These are phyloP conservation scores for Cadophora luteo-olivacea DNA, from an alignment of 2,329 filamentous ascomycete species.

Conservation along the genomic window DNA sequence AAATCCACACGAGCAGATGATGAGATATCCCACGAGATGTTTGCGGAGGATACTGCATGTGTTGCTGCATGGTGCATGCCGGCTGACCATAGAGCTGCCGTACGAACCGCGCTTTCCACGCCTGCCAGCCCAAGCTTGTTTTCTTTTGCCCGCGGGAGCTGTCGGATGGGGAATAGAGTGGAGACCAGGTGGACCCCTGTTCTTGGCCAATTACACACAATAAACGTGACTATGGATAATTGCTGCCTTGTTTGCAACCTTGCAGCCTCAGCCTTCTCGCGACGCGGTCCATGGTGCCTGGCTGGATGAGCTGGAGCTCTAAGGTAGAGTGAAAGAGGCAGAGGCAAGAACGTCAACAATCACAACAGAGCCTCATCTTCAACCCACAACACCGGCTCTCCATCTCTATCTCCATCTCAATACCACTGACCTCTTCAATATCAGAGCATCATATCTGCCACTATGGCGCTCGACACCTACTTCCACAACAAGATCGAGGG, in stretches of 20 bases:
- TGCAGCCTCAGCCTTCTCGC: constrained; percentile 15
- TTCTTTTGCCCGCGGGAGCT: constrained; percentile 10
- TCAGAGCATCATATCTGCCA: constrained; percentile 46
- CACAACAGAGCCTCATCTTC: constrained; percentile 20
- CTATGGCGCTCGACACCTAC: constrained; percentile 98
- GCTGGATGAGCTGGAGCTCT: constrained; percentile 14
- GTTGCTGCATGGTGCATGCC: constrained; percentile 8
- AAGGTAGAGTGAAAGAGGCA: background rate
- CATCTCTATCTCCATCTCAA: background rate
- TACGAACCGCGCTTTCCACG: background rate
- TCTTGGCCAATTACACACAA: background rate
- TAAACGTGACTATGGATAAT: background rate
- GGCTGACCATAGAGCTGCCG: constrained; percentile 14
- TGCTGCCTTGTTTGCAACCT: constrained; percentile 7
- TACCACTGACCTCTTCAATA: background rate
- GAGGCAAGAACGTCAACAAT: constrained; percentile 23
- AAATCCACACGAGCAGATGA: background rate
- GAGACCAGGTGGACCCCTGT: constrained; percentile 11
- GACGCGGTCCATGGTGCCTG: constrained; percentile 21
- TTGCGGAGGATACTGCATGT: background rate
- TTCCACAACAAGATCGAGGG: constrained; percentile 99
- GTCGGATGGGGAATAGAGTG: background rate
- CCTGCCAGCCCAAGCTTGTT: constrained; percentile 2
- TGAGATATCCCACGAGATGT: constrained; percentile 7
- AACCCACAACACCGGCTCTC: constrained; percentile 15